Percentiles rank a stretch among this genome's conserved stretches.
Evolutionary conservation across 2,329 filamentous ascomycete species (phyloP).

Genomic region (Fusarium poae): DNA sequence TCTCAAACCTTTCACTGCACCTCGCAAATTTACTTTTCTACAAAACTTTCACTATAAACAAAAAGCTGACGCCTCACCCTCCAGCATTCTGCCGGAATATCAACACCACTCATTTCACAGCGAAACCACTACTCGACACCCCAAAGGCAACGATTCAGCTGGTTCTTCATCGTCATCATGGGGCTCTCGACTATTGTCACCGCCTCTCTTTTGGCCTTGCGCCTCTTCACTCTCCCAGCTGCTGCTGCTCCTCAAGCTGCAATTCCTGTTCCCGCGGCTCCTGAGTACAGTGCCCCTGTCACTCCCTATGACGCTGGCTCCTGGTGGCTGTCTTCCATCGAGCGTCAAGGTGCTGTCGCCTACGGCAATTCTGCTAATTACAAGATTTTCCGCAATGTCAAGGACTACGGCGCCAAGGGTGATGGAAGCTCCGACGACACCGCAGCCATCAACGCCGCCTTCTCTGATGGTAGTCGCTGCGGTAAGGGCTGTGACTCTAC

Average conservation of each 20-base stretch:
- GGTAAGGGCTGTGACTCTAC: constrained; percentile 84
- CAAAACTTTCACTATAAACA: not conserved
- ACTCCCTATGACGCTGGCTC: constrained; percentile 47
- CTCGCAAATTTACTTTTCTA: not conserved
- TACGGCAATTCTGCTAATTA: constrained; percentile 71
- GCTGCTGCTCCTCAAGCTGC: constrained; percentile 50
- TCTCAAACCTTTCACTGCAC: not conserved
- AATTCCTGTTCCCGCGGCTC: constrained; percentile 9
- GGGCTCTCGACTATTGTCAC: constrained; percentile 60
- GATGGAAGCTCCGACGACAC: constrained; percentile 83
- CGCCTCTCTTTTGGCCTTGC: constrained; percentile 58
- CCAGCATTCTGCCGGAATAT: constrained; percentile 32
- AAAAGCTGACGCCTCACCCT: constrained; percentile 31
- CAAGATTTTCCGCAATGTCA: constrained; percentile 82
- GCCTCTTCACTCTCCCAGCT: constrained; percentile 55
- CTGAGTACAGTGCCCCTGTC: constrained; percentile 1
- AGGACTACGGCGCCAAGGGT: constrained; percentile 79
- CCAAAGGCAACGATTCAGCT: constrained; percentile 46
- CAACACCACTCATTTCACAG: constrained; percentile 35
- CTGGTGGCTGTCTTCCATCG: constrained; percentile 80
- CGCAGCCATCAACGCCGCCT: constrained; percentile 85
- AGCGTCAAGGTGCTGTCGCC: constrained; percentile 76
- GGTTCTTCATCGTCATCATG: constrained; percentile 61
- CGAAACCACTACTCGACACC: constrained; percentile 25
- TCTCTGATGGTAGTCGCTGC: constrained; percentile 83